Evolutionary conservation across 2,329 filamentous ascomycete genomes (phyloP).

Genomic region (Aspergillus brunneoviolaceus): DNA sequence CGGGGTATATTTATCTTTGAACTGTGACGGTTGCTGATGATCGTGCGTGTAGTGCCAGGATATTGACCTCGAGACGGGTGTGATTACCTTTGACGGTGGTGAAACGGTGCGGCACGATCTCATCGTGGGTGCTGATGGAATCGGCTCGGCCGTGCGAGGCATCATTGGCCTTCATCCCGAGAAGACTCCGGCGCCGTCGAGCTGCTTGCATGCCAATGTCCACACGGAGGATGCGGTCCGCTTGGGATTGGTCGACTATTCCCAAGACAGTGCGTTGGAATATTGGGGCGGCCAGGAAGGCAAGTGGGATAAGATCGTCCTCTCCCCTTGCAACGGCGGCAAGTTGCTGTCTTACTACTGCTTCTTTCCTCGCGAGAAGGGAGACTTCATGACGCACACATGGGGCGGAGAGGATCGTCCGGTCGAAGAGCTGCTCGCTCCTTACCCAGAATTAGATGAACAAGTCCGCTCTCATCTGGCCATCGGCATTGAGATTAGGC

Average conservation of each 20-base stretch:
- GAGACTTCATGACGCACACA: constrained; percentile 61
- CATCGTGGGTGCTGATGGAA: constrained; percentile 65
- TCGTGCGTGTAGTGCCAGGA: constrained; percentile 37
- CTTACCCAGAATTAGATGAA: constrained; percentile 60
- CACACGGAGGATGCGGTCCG: constrained; percentile 59
- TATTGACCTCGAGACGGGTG: constrained; percentile 54
- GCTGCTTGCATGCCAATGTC: constrained; percentile 66
- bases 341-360: constrained; percentile 68
- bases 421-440: constrained; percentile 59
- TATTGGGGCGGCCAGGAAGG: constrained; percentile 66
- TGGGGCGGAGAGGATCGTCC: constrained; percentile 57
- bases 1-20: neutral
- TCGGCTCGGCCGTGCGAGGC: constrained; percentile 64
- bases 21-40: neutral
- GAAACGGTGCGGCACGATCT: constrained; percentile 55
- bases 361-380: constrained; percentile 62
- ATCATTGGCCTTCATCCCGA: constrained; percentile 63
- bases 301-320: constrained; percentile 68
- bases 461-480: constrained; percentile 58
- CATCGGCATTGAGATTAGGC: constrained; percentile 63
- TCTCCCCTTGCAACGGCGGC: constrained; percentile 67
- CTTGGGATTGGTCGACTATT: constrained; percentile 64
- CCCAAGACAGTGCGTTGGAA: constrained; percentile 60
- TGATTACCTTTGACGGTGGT: constrained; percentile 57
- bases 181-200: constrained; percentile 59